A percentile compares a stretch with the other conserved stretches of the same genome.
phyloP scores from a whole-genome alignment of 2,329 filamentous ascomycete genomes.

The Chalara sp. region DNA sequence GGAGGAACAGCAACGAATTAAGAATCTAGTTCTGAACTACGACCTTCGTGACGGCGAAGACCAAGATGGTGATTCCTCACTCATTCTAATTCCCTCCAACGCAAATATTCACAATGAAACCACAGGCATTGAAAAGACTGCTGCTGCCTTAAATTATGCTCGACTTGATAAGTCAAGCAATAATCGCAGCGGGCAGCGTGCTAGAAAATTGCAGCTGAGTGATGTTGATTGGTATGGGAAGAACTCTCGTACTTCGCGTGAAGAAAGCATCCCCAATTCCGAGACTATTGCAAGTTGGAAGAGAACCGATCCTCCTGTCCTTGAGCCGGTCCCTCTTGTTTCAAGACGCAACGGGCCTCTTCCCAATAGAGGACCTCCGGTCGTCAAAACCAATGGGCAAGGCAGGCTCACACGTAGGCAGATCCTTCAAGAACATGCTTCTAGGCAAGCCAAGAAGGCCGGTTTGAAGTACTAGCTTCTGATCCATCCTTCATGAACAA shows the following conservation, averaged over 20 bases:
- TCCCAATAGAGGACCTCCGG: slow-evolving; percentile 1
- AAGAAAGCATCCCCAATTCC: slow-evolving; percentile 6
- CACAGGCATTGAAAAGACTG: slow-evolving; percentile 51
- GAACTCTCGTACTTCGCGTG: slow-evolving; percentile 13
- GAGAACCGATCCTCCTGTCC: background rate
- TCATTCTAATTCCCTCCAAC: slow-evolving; percentile 37
- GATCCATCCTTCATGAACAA: background rate
- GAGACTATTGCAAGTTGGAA: background rate
- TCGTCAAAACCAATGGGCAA: slow-evolving; percentile 3
- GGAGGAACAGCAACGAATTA: slow-evolving; percentile 97
- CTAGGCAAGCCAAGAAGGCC: slow-evolving; percentile 5
- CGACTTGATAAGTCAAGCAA: slow-evolving; percentile 30
- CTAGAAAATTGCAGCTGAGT: slow-evolving; percentile 86
- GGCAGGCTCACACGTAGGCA: slow-evolving; percentile 17
- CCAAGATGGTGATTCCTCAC: slow-evolving; percentile 60
- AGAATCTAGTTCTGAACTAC: slow-evolving; percentile 93
- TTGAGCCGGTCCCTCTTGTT: background rate
- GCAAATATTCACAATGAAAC: slow-evolving; percentile 46
- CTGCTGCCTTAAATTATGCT: slow-evolving; percentile 19
- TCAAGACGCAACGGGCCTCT: background rate
- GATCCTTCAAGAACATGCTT: slow-evolving; percentile 19
- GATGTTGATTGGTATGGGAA: slow-evolving; percentile 88
- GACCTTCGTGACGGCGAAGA: slow-evolving; percentile 83
- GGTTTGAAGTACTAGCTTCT: slow-evolving; percentile 13
- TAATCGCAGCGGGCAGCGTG: slow-evolving; percentile 63